Conservation (phyloP, 1,284 basidiomycete genomes). For the Heterobasidion parviporum region DNA sequence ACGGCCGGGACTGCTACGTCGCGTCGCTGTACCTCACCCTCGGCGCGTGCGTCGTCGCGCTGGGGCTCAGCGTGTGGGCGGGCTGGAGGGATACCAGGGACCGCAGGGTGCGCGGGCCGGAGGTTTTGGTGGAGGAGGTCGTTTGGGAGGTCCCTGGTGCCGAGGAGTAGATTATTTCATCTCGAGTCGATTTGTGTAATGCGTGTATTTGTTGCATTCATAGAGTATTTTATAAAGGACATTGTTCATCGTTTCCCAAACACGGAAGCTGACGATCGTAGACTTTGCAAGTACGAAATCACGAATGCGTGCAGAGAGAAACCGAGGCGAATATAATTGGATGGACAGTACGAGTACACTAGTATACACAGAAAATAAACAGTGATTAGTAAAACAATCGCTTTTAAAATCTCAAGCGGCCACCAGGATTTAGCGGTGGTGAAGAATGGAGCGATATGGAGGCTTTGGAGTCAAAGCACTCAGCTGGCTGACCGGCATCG, state of each 20-base stretch:
- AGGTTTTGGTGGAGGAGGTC: conserved; percentile 11
- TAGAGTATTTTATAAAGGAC: neutral
- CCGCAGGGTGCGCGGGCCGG: conserved; percentile 13
- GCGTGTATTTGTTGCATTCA: neutral
- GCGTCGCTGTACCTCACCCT: conserved; percentile 43
- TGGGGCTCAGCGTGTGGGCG: conserved; percentile 40
- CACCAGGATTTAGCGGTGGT: no score
- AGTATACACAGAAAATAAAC: no score
- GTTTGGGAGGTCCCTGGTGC: conserved; percentile 16
- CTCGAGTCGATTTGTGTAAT: neutral
- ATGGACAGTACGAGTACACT: no score
- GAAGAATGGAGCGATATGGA: no score
- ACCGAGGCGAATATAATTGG: no score
- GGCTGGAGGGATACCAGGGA: conserved; percentile 35
- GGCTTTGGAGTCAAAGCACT: no score
- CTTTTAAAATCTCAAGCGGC: no score
- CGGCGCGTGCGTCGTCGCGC: conserved; percentile 34
- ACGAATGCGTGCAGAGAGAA: no score
- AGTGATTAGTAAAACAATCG: no score
- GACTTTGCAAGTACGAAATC: no score
- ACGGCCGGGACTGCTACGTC: conserved; percentile 45
- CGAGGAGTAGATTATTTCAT: neutral
- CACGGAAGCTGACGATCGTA: no score
- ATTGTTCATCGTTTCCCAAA: no score
- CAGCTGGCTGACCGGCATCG: neutral